Evolutionary conservation across 192 early-diverging fungal genomes (phyloP).

Genomic region (Dissophora globulifera): DNA sequence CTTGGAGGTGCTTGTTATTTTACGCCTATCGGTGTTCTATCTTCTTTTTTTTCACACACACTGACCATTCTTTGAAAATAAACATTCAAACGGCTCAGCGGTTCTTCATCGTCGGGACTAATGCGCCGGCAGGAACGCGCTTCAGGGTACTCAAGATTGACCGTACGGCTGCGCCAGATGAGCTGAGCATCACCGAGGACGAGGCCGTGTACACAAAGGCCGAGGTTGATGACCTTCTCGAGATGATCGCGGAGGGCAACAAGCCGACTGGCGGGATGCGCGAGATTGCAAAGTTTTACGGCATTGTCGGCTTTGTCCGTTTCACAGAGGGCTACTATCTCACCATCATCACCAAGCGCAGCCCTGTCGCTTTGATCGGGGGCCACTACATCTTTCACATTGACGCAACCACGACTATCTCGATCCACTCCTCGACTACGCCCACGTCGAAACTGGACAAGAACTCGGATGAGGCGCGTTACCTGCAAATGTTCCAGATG

Average conservation of each 20-base stretch:
- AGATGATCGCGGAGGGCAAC: slow-evolving; percentile 85
- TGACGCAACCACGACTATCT: slow-evolving; percentile 85
- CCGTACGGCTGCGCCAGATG: slow-evolving; percentile 70
- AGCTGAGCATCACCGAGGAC: slow-evolving; percentile 83
- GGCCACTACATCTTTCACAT: slow-evolving; percentile 97
- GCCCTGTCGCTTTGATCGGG: slow-evolving; percentile 90
- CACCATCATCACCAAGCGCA: slow-evolving; percentile 82
- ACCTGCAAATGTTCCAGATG: slow-evolving; percentile 87
- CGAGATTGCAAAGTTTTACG: slow-evolving; percentile 73
- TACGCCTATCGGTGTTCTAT: too few relatives aligned
- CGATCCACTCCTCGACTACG: slow-evolving; percentile 65
- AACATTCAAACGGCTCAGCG: slow-evolving; percentile 21
- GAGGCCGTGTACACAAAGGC: slow-evolving; percentile 77
- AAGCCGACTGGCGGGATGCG: slow-evolving; percentile 76
- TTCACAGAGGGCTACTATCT: slow-evolving; percentile 96
- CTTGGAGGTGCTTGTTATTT: too few relatives aligned
- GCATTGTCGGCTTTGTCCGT: slow-evolving; percentile 88
- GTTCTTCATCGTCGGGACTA: slow-evolving; percentile 87
- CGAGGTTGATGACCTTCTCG: slow-evolving; percentile 77
- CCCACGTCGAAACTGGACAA: slow-evolving; percentile 71
- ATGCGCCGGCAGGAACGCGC: slow-evolving; percentile 71
- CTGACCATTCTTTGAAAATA: neutral
- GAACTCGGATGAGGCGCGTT: slow-evolving; percentile 79
- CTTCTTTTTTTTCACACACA: too few relatives aligned
- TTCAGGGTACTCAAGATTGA: slow-evolving; percentile 92